Evolutionary conservation across 2,329 filamentous ascomycete species (phyloP).

Genomic region (Colletotrichum eleusines): DNA sequence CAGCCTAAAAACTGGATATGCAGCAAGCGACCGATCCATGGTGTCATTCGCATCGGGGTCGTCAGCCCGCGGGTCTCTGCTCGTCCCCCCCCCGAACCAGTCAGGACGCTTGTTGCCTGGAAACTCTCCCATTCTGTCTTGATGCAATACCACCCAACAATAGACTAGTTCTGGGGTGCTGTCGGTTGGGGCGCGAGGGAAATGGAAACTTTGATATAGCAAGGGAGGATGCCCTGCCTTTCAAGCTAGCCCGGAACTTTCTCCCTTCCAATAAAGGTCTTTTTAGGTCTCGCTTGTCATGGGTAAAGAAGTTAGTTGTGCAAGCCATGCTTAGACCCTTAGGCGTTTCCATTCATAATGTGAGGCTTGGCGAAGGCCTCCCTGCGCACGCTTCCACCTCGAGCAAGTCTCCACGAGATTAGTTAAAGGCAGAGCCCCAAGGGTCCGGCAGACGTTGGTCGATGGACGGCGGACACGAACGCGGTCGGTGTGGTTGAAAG

Average conservation of each 20-base stretch:
- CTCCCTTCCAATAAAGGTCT: background rate
- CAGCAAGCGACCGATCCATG: background rate
- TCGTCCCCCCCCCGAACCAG: background rate
- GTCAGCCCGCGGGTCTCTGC: constrained; percentile 16
- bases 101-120: background rate
- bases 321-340: constrained; percentile 14
- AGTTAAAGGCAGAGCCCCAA: background rate
- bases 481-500: background rate
- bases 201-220: background rate
- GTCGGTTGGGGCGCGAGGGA: background rate
- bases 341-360: background rate
- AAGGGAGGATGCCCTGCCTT: background rate
- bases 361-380: constrained; percentile 16
- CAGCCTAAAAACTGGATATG: constrained; percentile 15
- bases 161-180: background rate
- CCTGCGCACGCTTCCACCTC: constrained; percentile 34
- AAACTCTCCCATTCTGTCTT: background rate
- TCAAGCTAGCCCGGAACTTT: background rate
- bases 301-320: background rate
- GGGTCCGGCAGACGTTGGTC: background rate
- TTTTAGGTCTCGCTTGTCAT: background rate
- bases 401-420: background rate
- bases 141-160: background rate
- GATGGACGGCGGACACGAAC: background rate
- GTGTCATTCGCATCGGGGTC: constrained; percentile 9